These are phyloP conservation scores for Licmophora abbreviata DNA, from an alignment of 108 stramenopile genomes.

Conservation along the genomic window DNA sequence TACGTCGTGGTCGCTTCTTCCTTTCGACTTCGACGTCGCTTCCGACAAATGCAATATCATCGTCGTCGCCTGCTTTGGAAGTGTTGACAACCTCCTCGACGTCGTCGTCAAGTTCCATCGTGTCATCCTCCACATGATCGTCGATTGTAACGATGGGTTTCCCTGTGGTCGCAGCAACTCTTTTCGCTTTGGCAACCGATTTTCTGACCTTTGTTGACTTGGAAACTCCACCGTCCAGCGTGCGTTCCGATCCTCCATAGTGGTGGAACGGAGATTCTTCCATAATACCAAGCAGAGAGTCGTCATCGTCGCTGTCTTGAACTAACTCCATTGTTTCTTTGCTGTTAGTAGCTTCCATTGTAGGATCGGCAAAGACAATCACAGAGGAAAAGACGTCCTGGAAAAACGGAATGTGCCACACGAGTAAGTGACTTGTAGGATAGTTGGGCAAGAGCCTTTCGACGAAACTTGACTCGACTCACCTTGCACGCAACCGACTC, in stretches of 20 bases:
- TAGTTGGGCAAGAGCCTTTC: too few species aligned
- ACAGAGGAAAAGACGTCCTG: constrained; percentile 58
- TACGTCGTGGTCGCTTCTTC: too few species aligned
- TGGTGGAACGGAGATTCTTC: constrained; percentile 17
- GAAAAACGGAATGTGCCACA: too few species aligned
- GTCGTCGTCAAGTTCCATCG: constrained; percentile 8
- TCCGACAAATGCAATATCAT: too few species aligned
- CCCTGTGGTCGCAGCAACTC: too few species aligned
- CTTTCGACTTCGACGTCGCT: too few species aligned
- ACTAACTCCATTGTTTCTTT: background rate
- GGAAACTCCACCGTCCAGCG: constrained; percentile 45
- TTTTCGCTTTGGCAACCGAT: too few species aligned
- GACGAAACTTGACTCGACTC: too few species aligned
- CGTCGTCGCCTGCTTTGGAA: too few species aligned
- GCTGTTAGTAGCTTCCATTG: constrained; percentile 9
- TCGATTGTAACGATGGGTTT: too few species aligned
- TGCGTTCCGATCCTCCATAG: constrained; percentile 66
- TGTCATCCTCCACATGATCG: constrained; percentile 21
- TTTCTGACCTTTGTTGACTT: background rate
- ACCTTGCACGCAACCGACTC: constrained; percentile 47
- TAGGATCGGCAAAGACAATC: constrained; percentile 54
- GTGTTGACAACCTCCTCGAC: too few species aligned
- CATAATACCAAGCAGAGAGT: background rate
- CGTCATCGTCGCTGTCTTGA: background rate
- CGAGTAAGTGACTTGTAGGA: too few species aligned